Evolutionary conservation across 345 rosid genomes (phyloP), one percentile per base, ranked within the genome.

Genomic region (Fremontodendron californicum): DNA sequence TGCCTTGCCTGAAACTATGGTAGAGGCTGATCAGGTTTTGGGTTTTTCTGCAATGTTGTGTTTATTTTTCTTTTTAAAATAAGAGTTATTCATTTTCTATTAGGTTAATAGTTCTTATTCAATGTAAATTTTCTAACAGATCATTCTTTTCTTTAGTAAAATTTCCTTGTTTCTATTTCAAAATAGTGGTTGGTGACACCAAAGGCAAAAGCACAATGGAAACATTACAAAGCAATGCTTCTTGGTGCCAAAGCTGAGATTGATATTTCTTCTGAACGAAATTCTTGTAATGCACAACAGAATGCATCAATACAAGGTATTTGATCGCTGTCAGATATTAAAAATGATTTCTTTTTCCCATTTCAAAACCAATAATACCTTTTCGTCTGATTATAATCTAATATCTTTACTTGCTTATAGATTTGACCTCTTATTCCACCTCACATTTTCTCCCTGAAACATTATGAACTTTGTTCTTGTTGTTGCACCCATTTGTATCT

Each of bases 181-280:
- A 54, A 86, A 73, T 84, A 93, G 99, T 90, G 97, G 99, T 85
- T 96, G 82, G 90, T 91, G 82, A 96, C 94, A 62, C 85, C 87
- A 52, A 92, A 88, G 89, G 89, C 97, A 79, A 90, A 82, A 86
- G 84, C 74, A 46, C 99, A 92, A 54, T 96, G 98, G 97, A 73
- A 77, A 65, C 89, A 51, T 78, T 96, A 88, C 81, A 96, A 83
- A 79, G 78, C 82, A 66, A 92, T 95, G 97, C 89, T 95, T 78
- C 75, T 58, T 67, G 85, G 85, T 77, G 91, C 89, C 77, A 82
- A 82, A 71, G 74, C 83, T 77, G 83, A 79, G 74, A 78, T 23
- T 58, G 65, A 65, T 64, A 25, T 54, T 64, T 27, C 75, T 67
- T 51, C 80, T 7, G 86, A 69, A 39, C 71, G 74, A 75, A 49